phyloP scores from a whole-genome alignment of 2,329 filamentous ascomycete genomes.

The Fusarium sp. region DNA sequence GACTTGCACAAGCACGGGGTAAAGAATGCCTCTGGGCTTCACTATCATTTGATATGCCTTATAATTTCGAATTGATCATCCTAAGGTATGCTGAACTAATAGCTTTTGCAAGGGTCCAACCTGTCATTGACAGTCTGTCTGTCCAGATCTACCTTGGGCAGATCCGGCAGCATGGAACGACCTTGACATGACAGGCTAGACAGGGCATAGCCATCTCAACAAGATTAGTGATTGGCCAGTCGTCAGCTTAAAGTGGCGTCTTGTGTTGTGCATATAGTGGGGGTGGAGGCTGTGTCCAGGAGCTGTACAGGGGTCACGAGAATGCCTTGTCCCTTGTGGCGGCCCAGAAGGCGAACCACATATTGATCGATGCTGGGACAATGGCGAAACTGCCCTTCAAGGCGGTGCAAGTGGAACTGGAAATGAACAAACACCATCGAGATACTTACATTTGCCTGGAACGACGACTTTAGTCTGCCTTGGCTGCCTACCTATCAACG shows the following conservation, averaged over 20 bases:
- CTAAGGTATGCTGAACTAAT: not conserved
- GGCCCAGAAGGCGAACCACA: not conserved
- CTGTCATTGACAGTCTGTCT: not conserved
- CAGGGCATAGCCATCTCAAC: not conserved
- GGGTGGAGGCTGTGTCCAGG: not conserved
- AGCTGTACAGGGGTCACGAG: not conserved
- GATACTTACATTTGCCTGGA: not conserved
- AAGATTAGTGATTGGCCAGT: not conserved
- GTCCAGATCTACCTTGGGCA: not conserved
- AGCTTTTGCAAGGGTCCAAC: not conserved
- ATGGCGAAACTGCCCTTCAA: not conserved
- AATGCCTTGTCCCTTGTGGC: not conserved
- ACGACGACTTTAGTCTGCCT: not conserved
- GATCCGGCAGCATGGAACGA: not conserved
- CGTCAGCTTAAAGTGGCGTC: not conserved
- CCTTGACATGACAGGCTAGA: not conserved
- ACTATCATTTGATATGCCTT: not conserved
- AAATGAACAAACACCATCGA: not conserved
- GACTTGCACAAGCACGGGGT: not conserved
- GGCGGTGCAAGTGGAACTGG: not conserved
- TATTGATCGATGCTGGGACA: not conserved
- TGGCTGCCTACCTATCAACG: no score
- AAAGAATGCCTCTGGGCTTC: not conserved
- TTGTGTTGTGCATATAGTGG: not conserved
- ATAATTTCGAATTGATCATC: not conserved